phyloP scores from a whole-genome alignment of 495 filamentous ascomycete genomes.

The Lophiostoma macrostomum region DNA sequence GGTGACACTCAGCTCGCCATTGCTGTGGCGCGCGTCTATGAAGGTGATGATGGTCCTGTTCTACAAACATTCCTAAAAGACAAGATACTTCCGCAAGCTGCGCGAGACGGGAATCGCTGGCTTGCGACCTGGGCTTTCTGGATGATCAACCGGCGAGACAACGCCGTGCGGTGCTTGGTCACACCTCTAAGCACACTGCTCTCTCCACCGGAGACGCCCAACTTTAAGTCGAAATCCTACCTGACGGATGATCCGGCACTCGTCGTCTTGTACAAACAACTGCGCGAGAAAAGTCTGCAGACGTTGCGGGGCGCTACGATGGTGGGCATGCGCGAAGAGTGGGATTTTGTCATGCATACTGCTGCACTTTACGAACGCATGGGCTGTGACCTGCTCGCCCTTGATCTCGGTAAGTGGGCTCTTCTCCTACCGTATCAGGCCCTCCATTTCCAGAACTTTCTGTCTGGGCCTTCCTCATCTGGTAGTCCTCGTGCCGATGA shows the following conservation, averaged over 20 bases:
- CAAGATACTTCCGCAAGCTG: constrained; percentile 72
- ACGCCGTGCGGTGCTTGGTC: constrained; percentile 82
- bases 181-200: constrained; percentile 74
- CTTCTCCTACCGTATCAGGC: not conserved
- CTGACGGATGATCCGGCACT: constrained; percentile 87
- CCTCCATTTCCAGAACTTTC: no score
- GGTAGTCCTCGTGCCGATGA: no score
- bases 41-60: constrained; percentile 77
- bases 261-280: constrained; percentile 79
- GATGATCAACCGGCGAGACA: constrained; percentile 79
- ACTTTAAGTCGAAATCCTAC: constrained; percentile 70
- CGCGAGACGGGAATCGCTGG: constrained; percentile 84
- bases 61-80: constrained; percentile 73
- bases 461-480: no score
- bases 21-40: constrained; percentile 81
- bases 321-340: constrained; percentile 76
- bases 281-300: constrained; percentile 80
- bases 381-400: constrained; percentile 91
- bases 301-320: constrained; percentile 80
- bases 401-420: constrained; percentile 58
- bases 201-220: constrained; percentile 56
- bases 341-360: constrained; percentile 85
- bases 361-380: constrained; percentile 87
- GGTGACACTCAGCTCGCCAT: constrained; percentile 89
- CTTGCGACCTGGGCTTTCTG: constrained; percentile 94